Base-by-base conservation (phyloP, 306 rosid species). In the Cicer judaicum region DNA sequence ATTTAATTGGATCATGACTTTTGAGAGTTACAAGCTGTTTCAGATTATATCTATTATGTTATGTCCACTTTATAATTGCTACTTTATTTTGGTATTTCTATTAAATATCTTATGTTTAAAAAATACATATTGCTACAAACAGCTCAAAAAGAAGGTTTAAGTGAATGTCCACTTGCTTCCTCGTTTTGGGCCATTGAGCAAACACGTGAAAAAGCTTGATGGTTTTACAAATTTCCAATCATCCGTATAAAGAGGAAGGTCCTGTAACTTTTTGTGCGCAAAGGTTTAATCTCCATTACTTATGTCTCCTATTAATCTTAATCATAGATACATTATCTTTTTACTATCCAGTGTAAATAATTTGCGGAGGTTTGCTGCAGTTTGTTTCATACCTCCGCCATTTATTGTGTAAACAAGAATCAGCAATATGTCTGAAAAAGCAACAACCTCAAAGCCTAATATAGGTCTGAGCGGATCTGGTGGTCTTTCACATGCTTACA, bases 401-500 rank as follows among this genome's bases (percentile, higher is more conserved):
- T 50, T 64, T 75, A 55, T 61, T 64, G 65, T 67, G 67, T 49
- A 72, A 79, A 68, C 75, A 14, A 57, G 36, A 60, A 81, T 62
- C 65, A 14, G 43, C 56, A 74, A 80, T n/a, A 94, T 94, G 99
- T 81, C 96, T 40, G 92, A 91, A 68, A 86, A 84, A 85, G 89
- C 99, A 78, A 87, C 96, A 42, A 88, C 91, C 71, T 94, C 96
- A 50, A 92, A 86, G 78, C 84, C 93, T 67, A 86, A 78, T 79
- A 84, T 79, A 68, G 86, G 87, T 85, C 73, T 90, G 85, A 90
- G 86, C 64, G 90, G 91, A 52, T 88, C 93, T 36, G 84, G 86
- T 78, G 96, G 91, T 64, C 87, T 94, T 77, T 94, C 99, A 76
- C 99, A 94, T 87, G 92, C 87, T 79, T 94, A 88, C 83, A 82